Evolutionary conservation across 257 asterid species (phyloP), one percentile per base, ranked within the genome.

Genomic region (Osmanthus fragrans): DNA sequence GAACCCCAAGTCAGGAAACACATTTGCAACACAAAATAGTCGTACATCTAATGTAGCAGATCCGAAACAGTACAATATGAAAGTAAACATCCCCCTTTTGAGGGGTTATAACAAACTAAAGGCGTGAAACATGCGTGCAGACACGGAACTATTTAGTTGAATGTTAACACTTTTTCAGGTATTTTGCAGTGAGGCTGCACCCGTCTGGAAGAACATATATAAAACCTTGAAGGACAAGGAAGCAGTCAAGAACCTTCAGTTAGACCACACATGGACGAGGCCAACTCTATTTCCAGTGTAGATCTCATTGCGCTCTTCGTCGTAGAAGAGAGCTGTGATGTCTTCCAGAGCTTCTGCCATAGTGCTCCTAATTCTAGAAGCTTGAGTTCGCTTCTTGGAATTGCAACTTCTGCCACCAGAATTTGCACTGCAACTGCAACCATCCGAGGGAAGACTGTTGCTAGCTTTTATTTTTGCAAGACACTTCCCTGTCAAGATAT

Each of bases 251-350:
- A 11, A 67, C 76, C 69, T 79, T 87, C 84, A 96, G 89, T 92
- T 96, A 45, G 99, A 90, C 99, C 99, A 96, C 33, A 96, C 98
- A 77, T 96, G 99, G 77, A 96, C 92, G 70, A 92, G 88, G 23
- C 98, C 99, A 56, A 67, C 85, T 88, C 90, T 89, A 69, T 93
- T 96, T 49, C 98, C 98, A 0, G 99, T 96, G 76, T 92, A 96
- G 74, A 96, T 93, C 82, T 96, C 99, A 30, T 96, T 96, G 42
- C 98, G 97, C 72, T 96, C 99, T 86, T 96, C 99, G n/a, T 96
- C 96, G 6, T 96, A 96, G 87, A 89, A 96, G 76, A 96, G 96
- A 64, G 98, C 97, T 29, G 99, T 96, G 82, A 93, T 96, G 73
- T 93, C 99, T 75, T 96, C 97, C 80, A 96, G 85, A 15, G 99